Base-by-base conservation (phyloP, 192 early-diverging fungal genomes). In the Podila epicladia region DNA sequence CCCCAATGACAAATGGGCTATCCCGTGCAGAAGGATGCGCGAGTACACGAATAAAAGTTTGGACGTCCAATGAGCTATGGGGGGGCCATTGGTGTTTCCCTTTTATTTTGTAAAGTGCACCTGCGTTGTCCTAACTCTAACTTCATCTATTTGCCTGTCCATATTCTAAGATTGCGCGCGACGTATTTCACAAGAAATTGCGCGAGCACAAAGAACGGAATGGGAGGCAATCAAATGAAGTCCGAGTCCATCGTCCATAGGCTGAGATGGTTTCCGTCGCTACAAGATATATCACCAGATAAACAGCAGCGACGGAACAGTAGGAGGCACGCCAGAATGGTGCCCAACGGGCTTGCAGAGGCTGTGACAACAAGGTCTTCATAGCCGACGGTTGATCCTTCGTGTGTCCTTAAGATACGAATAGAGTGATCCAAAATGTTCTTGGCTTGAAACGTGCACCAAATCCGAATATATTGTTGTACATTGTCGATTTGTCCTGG, bases 201-300 rank as follows among this genome's bases (percentile, higher is more conserved):
- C 70, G 71, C 65, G 65, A 73, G 55, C 59, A 71, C 66, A 45
- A 67, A 68, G 65, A 79, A 22, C 35, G 65, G 75, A 61, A 62
- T 33, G 70, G 41, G 26, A 64, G 73, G 67, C 73, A 75, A 69
- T 49, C 69, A 68, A 78, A 73, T 69, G 71, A 80, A 73, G 70
- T 65, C 57, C 48, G 70, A 72, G 69, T 55, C 67, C 77, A 62
- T 69, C 68, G 45, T 41, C 66, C 32, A 29, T 57, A 64, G 22
- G 8, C 53, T 59, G 57, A 45, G 71, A 71, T 63, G 65, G 60
- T 9, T 68, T 67, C 76, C 65, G 70, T 65, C 70, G 69, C 65
- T 35, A 45, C 35, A 32, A 28, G 20, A 33, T 59, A 57, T 41
- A 58, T 59, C n/a, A 32, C 20, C n/a, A 67, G 6, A 50, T 67